A percentile compares a stretch with the other conserved stretches of the same genome.
Evolutionary conservation across 2,329 filamentous ascomycete species (phyloP).

Genomic region (Botrytis porri): DNA sequence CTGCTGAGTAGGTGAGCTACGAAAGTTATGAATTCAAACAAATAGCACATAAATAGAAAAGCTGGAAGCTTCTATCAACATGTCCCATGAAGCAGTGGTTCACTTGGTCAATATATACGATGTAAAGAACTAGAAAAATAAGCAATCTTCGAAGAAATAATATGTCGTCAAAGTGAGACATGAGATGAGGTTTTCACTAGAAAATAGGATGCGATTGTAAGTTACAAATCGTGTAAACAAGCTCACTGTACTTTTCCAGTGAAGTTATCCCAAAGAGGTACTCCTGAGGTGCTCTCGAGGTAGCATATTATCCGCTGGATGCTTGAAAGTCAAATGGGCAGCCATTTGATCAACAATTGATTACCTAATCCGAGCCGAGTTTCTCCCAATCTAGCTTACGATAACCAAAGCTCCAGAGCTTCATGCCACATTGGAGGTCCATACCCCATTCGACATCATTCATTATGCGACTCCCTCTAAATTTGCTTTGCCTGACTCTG

Average conservation of each 20-base stretch:
- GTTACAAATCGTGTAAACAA: not conserved
- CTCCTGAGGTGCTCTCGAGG: not conserved
- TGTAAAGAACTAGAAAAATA: not conserved
- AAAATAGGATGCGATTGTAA: not conserved
- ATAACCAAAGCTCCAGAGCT: conserved; percentile 18
- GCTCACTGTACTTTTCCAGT: not conserved
- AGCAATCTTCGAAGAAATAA: not conserved
- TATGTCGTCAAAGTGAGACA: not conserved
- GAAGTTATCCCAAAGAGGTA: no score
- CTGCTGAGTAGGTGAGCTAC: not conserved
- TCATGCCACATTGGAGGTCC: conserved; percentile 17
- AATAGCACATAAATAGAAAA: not conserved
- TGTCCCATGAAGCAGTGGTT: not conserved
- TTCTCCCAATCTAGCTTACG: not conserved
- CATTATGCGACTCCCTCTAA: conserved; percentile 35
- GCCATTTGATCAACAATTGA: not conserved
- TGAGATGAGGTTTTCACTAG: not conserved
- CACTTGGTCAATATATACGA: not conserved
- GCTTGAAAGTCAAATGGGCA: not conserved
- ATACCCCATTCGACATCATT: conserved; percentile 2
- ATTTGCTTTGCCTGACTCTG: conserved; percentile 34
- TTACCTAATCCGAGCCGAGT: conserved; percentile 2
- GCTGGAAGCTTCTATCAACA: not conserved
- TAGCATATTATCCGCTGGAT: not conserved
- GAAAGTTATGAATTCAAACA: not conserved